Base-by-base conservation (phyloP, 495 filamentous ascomycete genomes). In the Neurospora sp. region DNA sequence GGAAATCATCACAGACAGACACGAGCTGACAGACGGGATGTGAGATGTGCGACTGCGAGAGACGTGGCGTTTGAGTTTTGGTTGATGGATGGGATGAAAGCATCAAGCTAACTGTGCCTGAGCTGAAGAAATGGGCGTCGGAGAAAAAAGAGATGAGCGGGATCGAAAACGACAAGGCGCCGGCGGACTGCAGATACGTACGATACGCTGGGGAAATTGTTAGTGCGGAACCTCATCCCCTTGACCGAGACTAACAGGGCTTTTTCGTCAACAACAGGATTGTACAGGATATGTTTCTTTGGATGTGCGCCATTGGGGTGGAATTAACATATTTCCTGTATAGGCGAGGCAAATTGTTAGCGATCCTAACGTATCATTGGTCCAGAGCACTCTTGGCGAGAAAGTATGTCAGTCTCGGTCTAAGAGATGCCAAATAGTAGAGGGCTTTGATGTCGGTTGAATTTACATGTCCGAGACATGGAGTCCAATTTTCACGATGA, bases 331-430 rank as follows among this genome's bases (percentile, higher is more conserved):
- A 20, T 46, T 10, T 46, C 8, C 3, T 23, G 46, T 12, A 54
- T 0, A 6, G 5, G 0, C 0, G 1, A 12, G 0, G 10, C 10
- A 54, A 1, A 5, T 12, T 23, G 10, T 54, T 54, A 54, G 46
- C 12, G 46, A 23, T 11, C 4, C 12, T 3, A 23, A 27, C 20
- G 4, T 5, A 54, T 6, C 11, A 23, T 3, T 59, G 48, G 11
- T 14, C 23, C 3, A 12, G 5, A 4, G 4, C 3, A 20, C 10
- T 48, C 44, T 48, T 23, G 44, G 44, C n/a, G 44, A 11, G 46
- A 23, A 11, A 12, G 44, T 11, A 48, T 48, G n/a, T 48, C 20
- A 20, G 44, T 20, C 18, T 11, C n/a, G 11, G 46, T 54, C 46
- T 1, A 54, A 12, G 46, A 54, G 9, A 54, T 54, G 48, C 5